Conservation (phyloP, 352 stramenopile genomes). For the Hyaloperonospora arabidopsidis region DNA sequence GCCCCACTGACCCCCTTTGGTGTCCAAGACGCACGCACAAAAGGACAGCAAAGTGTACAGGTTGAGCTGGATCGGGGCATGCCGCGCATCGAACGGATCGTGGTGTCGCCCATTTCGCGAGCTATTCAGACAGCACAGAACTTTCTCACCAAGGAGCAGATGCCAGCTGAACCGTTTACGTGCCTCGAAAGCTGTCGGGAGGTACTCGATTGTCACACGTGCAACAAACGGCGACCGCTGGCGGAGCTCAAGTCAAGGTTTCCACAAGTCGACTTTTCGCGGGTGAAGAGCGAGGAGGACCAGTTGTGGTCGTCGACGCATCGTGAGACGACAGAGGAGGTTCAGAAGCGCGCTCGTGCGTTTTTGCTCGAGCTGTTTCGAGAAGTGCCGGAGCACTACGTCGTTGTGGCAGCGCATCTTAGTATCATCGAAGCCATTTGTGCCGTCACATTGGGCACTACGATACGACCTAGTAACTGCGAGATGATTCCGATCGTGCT, state of each 20-base stretch:
- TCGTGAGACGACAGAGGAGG: slow-evolving; percentile 57
- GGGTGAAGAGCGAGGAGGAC: slow-evolving; percentile 50
- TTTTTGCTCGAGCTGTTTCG: slow-evolving; percentile 52
- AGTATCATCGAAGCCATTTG: slow-evolving; percentile 67
- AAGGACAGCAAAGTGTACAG: slow-evolving; percentile 32
- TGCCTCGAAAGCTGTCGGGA: slow-evolving; percentile 65
- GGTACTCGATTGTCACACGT: slow-evolving; percentile 61
- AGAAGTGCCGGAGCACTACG: slow-evolving; percentile 45
- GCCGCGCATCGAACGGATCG: slow-evolving; percentile 21
- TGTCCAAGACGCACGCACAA: slow-evolving; percentile 40
- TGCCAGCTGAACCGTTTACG: slow-evolving; percentile 34
- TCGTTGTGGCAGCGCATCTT: slow-evolving; percentile 60
- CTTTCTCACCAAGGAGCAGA: slow-evolving; percentile 43
- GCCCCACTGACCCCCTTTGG: slow-evolving; percentile 54
- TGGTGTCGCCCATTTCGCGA: slow-evolving; percentile 42
- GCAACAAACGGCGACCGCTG: slow-evolving; percentile 50
- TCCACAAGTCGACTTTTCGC: slow-evolving; percentile 54
- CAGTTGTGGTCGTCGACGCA: slow-evolving; percentile 47
- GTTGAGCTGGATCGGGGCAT: slow-evolving; percentile 35
- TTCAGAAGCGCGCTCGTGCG: slow-evolving; percentile 34
- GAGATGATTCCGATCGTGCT: slow-evolving; percentile 48
- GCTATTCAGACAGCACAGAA: slow-evolving; percentile 65
- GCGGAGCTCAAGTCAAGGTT: slow-evolving; percentile 46
- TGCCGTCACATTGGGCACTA: slow-evolving; percentile 25
- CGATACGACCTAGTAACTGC: slow-evolving; percentile 36